A percentile compares a stretch with the other conserved stretches of the same genome.
Evolutionary conservation across 139 green algal genomes (phyloP).

Genomic region (Nannochloris sp.): DNA sequence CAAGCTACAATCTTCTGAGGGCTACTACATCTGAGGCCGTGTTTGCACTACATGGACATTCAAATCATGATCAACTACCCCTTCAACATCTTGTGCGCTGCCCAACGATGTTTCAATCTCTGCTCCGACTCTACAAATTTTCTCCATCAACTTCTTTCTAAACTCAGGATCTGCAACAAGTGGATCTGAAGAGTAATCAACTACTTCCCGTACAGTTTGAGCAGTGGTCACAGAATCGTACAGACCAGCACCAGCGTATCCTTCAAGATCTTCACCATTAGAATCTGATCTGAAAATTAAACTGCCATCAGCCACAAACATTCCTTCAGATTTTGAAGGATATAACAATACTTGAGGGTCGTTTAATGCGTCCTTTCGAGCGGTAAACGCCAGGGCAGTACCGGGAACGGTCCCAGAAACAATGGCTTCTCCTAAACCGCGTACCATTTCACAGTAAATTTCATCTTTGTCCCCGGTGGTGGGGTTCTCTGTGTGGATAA

Average conservation of each 20-base stretch:
- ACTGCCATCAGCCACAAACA: constrained; percentile 71
- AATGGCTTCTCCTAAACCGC: constrained; percentile 90
- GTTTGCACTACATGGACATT: constrained; percentile 93
- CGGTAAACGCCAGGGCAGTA: constrained; percentile 74
- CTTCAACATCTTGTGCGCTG: constrained; percentile 89
- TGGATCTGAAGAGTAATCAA: constrained; percentile 76
- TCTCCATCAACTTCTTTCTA: constrained; percentile 45
- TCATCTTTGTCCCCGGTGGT: constrained; percentile 58
- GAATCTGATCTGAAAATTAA: constrained; percentile 64
- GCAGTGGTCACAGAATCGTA: constrained; percentile 95
- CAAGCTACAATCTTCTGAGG: too few relatives aligned
- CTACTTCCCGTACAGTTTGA: constrained; percentile 36
- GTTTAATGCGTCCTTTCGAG: constrained; percentile 61
- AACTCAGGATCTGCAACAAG: constrained; percentile 68
- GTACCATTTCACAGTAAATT: constrained; percentile 95
- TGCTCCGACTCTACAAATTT: constrained; percentile 39
- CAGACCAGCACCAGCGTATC: constrained; percentile 87
- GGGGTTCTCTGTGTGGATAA: constrained; percentile 98
- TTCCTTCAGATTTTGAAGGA: constrained; percentile 80
- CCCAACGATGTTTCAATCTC: constrained; percentile 27
- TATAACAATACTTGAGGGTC: constrained; percentile 74
- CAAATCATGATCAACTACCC: constrained; percentile 76
- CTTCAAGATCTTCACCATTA: constrained; percentile 94
- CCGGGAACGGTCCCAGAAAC: constrained; percentile 90
- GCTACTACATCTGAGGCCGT: constrained; percentile 76